Percentiles rank a stretch among this genome's conserved stretches.
Evolutionary conservation across 768 basidiomycete genomes (phyloP).

Genomic region (Astraeus odoratus): DNA sequence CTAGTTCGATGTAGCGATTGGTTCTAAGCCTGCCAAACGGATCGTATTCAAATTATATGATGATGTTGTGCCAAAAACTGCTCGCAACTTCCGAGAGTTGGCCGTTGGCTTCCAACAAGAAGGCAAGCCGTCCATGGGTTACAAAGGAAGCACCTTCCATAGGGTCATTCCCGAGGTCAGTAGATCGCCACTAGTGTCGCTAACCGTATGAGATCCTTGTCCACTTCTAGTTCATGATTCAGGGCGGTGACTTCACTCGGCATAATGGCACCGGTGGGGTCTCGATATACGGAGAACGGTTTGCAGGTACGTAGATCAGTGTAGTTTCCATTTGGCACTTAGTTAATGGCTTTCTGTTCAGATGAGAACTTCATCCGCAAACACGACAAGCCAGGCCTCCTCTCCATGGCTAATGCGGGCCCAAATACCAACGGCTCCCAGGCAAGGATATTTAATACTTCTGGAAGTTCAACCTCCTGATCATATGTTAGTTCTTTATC

Average conservation of each 20-base stretch:
- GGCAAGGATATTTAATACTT: conserved; percentile 25
- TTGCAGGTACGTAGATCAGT: conserved; percentile 44
- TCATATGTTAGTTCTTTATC: conserved; percentile 55
- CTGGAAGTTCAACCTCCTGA: background rate
- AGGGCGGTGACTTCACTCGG: conserved; percentile 80
- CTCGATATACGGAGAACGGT: conserved; percentile 80
- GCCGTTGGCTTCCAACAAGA: conserved; percentile 39
- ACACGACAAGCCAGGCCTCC: conserved; percentile 57
- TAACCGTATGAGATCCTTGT: background rate
- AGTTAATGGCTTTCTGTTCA: conserved; percentile 11
- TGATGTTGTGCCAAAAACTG: conserved; percentile 73
- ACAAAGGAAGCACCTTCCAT: conserved; percentile 64
- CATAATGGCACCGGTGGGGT: conserved; percentile 76
- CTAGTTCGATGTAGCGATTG: conserved; percentile 63
- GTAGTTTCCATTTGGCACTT: background rate
- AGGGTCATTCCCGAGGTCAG: conserved; percentile 61
- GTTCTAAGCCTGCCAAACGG: conserved; percentile 52
- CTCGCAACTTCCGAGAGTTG: conserved; percentile 76
- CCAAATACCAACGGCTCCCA: conserved; percentile 77
- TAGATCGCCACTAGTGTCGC: background rate
- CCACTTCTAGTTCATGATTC: conserved; percentile 62
- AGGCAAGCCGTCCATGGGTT: conserved; percentile 58
- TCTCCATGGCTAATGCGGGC: conserved; percentile 89
- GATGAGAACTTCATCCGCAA: conserved; percentile 67
- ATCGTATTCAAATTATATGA: conserved; percentile 83